Percentiles rank a stretch among this genome's conserved stretches.
Conservation (phyloP, 305 asterid species). For the Fraxinus xanthoxyloides region DNA sequence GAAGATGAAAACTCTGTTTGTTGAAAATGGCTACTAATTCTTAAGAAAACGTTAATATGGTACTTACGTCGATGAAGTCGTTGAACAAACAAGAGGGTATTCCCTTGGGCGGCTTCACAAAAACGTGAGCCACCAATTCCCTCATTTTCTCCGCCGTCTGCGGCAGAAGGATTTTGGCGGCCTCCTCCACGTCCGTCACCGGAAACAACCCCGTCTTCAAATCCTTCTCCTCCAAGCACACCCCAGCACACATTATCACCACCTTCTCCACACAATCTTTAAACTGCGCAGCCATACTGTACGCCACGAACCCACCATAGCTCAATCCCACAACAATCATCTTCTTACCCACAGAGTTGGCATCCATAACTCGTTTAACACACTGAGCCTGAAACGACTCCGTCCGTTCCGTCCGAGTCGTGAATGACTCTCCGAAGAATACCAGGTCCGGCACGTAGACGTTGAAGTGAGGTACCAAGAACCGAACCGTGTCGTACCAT, state of each 20-base stretch:
- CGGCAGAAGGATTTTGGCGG: conserved; percentile 53
- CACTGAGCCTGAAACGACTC: conserved; percentile 65
- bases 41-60: neutral
- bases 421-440: conserved; percentile 55
- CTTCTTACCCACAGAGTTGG: conserved; percentile 37
- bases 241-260: conserved; percentile 65
- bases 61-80: conserved; percentile 53
- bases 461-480: conserved; percentile 46
- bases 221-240: conserved; percentile 69
- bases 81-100: conserved; percentile 53
- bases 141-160: conserved; percentile 61
- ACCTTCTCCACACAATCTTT: conserved; percentile 49
- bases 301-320: conserved; percentile 79
- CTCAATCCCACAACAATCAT: conserved; percentile 56
- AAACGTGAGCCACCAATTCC: conserved; percentile 44
- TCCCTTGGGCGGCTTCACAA: conserved; percentile 51
- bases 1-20: neutral
- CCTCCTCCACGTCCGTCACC: conserved; percentile 53
- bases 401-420: conserved; percentile 53
- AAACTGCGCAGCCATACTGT: conserved; percentile 61
- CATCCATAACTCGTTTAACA: conserved; percentile 49
- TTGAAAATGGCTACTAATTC: neutral
- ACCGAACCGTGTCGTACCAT: conserved; percentile 43
- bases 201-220: conserved; percentile 52
- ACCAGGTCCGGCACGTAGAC: conserved; percentile 69